Conservation (phyloP, 106 monocot genomes). For the Acorus calamus region DNA sequence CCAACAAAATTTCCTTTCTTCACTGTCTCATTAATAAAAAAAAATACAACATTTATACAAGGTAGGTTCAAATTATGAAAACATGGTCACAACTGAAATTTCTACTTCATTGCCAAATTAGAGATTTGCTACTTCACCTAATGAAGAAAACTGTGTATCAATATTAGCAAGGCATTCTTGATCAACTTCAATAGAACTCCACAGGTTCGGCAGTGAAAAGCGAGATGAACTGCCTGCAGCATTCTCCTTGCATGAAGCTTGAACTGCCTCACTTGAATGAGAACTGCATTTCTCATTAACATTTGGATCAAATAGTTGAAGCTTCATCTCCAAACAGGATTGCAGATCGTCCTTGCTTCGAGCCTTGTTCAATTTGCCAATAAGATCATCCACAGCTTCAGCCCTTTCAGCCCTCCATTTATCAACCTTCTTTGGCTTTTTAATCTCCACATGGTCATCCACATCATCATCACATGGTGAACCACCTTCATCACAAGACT, state of each 20-base stretch:
- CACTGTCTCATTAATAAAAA: too few relatives aligned
- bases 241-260: background rate
- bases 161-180: too few relatives aligned
- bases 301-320: conserved; percentile 16
- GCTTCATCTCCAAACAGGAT: conserved; percentile 30
- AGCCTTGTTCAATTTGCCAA: conserved; percentile 44
- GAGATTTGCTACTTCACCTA: too few relatives aligned
- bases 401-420: conserved; percentile 18
- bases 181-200: too few relatives aligned
- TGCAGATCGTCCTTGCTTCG: conserved; percentile 52
- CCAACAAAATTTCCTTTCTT: too few relatives aligned
- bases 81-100: too few relatives aligned
- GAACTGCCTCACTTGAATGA: background rate
- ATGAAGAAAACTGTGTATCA: too few relatives aligned
- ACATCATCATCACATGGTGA: conserved; percentile 9
- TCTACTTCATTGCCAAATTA: too few relatives aligned
- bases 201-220: too few relatives aligned
- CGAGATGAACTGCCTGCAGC: background rate
- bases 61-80: too few relatives aligned
- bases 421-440: conserved; percentile 18
- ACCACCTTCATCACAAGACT: conserved; percentile 7
- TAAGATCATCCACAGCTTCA: conserved; percentile 20
- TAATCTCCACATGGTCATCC: conserved; percentile 9
- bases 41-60: too few relatives aligned
- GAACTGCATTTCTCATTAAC: background rate